These are phyloP conservation scores for Ustilago esculenta DNA, from an alignment of 1,284 basidiomycete genomes.

Conservation along the genomic window DNA sequence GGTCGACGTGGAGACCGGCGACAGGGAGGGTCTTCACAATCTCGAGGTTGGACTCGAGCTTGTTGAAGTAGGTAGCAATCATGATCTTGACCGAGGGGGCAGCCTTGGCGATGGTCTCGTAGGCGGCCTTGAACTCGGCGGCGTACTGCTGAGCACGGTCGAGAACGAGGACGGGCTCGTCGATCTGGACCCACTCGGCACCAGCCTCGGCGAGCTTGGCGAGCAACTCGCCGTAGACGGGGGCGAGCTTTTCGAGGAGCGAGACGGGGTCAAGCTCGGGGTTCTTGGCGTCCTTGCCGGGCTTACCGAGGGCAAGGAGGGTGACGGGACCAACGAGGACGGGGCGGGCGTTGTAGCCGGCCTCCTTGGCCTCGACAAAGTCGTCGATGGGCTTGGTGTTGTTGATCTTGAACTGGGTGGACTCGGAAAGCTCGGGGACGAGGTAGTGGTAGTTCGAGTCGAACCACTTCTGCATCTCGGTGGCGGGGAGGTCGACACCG, in stretches of 20 bases:
- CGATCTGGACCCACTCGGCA: conserved; percentile 92
- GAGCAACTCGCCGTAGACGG: conserved; percentile 91
- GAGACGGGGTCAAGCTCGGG: conserved; percentile 89
- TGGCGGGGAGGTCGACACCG: conserved; percentile 94
- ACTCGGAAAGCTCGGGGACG: conserved; percentile 93
- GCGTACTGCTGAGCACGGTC: conserved; percentile 83
- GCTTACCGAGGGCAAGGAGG: conserved; percentile 93
- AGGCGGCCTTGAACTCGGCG: conserved; percentile 83
- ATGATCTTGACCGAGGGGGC: conserved; percentile 83
- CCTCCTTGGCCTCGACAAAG: conserved; percentile 92
- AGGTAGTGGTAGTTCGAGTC: conserved; percentile 99
- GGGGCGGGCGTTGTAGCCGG: conserved; percentile 90
- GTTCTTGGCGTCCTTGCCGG: conserved; percentile 81
- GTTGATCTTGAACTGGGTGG: conserved; percentile 92
- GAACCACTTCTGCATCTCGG: conserved; percentile 99
- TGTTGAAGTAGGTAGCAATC: conserved; percentile 91
- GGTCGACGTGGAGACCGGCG: conserved; percentile 93
- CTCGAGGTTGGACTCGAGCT: conserved; percentile 89
- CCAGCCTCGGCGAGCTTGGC: conserved; percentile 91
- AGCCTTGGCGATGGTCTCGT: conserved; percentile 82
- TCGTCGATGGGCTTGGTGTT: conserved; percentile 92
- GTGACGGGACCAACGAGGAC: conserved; percentile 96
- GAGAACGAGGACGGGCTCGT: conserved; percentile 95
- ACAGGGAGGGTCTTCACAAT: conserved; percentile 93
- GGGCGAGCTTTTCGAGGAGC: conserved; percentile 87